Percentiles rank a stretch among this genome's conserved stretches.
These are phyloP conservation scores for Byssothecium circinans DNA, from an alignment of 2,329 filamentous ascomycete species.

Conservation along the genomic window DNA sequence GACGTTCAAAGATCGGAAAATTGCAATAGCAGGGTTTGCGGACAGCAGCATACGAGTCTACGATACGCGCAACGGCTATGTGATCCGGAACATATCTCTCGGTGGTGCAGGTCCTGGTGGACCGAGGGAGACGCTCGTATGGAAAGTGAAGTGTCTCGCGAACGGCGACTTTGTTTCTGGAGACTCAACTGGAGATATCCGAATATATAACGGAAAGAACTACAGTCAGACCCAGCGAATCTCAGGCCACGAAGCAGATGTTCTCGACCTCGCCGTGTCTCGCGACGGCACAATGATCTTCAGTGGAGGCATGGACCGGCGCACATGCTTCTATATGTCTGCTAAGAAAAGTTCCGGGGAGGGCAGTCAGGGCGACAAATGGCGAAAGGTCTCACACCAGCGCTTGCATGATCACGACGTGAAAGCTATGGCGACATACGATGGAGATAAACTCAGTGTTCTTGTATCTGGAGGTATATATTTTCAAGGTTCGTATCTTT, in stretches of 20 bases:
- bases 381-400: constrained; percentile 83
- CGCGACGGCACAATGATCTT: constrained; percentile 79
- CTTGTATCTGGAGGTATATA: constrained; percentile 82
- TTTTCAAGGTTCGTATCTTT: not conserved
- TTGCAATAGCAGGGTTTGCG: constrained; percentile 88
- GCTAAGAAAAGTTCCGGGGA: constrained; percentile 26
- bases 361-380: constrained; percentile 54
- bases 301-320: constrained; percentile 88
- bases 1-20: constrained; percentile 80
- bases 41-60: constrained; percentile 93
- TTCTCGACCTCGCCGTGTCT: constrained; percentile 82
- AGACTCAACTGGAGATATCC: constrained; percentile 90
- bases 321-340: constrained; percentile 77
- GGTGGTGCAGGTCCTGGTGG: constrained; percentile 76
- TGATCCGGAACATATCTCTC: constrained; percentile 80
- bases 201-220: constrained; percentile 91
- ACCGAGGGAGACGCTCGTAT: constrained; percentile 84
- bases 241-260: constrained; percentile 84
- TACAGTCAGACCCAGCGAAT: constrained; percentile 86
- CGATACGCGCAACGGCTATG: constrained; percentile 76
- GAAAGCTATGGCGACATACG: constrained; percentile 89
- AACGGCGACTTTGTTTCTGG: constrained; percentile 91
- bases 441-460: constrained; percentile 79
- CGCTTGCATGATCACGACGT: constrained; percentile 93
- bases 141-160: constrained; percentile 86